phyloP scores from a whole-genome alignment of 2,329 filamentous ascomycete genomes.

The Xylariaceae sp. region DNA sequence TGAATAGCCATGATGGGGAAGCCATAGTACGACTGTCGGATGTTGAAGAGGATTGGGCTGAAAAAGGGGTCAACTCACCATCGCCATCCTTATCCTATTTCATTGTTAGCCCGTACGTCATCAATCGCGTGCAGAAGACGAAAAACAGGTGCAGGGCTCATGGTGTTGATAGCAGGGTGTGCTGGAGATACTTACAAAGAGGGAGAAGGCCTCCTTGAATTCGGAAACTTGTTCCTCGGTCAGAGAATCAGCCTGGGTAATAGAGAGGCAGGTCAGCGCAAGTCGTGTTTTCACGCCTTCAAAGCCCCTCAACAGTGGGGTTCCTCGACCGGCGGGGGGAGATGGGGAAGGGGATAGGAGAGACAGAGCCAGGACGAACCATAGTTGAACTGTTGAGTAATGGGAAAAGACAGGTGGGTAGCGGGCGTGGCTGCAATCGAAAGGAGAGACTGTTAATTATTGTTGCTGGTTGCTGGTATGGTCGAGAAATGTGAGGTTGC shows the following conservation, averaged over 20 bases:
- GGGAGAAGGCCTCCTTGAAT: conserved; percentile 99
- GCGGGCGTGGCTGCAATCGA: conserved; percentile 5
- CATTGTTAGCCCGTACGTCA: conserved; percentile 30
- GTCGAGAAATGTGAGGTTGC: conserved; percentile 15
- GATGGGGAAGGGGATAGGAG: conserved; percentile 1
- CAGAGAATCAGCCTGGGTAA: conserved; percentile 84
- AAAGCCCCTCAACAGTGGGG: conserved; percentile 30
- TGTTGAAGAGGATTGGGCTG: background rate
- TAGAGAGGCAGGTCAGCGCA: conserved; percentile 26
- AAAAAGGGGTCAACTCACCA: conserved; percentile 59
- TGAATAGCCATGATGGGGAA: background rate
- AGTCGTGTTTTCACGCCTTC: conserved; percentile 19
- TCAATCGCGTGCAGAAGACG: background rate
- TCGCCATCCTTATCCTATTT: conserved; percentile 85
- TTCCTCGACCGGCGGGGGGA: conserved; percentile 20
- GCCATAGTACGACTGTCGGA: background rate
- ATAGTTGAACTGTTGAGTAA: conserved; percentile 19
- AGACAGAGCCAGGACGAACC: conserved; percentile 19
- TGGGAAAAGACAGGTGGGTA: conserved; percentile 4
- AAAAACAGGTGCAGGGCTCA: background rate
- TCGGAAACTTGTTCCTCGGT: conserved; percentile 99
- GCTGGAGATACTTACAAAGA: conserved; percentile 76
- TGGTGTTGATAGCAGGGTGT: background rate
- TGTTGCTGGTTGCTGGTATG: conserved; percentile 1
- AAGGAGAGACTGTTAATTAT: conserved; percentile 16